These are phyloP conservation scores for Ophiosphaerella herpotricha DNA, from an alignment of 2,329 filamentous ascomycete genomes.

Conservation along the genomic window DNA sequence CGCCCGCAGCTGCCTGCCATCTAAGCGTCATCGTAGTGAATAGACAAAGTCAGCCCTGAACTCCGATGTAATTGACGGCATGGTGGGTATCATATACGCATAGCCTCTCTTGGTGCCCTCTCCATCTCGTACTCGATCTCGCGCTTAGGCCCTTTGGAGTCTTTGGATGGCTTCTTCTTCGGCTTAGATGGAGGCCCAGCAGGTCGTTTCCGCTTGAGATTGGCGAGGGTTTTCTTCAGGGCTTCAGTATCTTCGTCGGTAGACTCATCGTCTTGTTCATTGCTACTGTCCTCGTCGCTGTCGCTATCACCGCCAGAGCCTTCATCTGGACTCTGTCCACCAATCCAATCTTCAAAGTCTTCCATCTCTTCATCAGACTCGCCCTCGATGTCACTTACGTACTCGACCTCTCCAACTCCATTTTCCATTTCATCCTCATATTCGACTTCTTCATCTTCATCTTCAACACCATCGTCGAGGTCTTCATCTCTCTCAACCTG, in stretches of 20 bases:
- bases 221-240: conserved; percentile 61
- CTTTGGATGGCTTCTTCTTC: conserved; percentile 59
- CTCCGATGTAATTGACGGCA: conserved; percentile 17
- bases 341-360: conserved; percentile 89
- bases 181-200: conserved; percentile 57
- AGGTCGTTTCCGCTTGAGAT: conserved; percentile 62
- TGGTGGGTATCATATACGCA: conserved; percentile 36
- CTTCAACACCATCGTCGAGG: conserved; percentile 82
- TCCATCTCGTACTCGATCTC: conserved; percentile 82
- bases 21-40: too few relatives aligned
- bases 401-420: conserved; percentile 80
- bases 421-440: conserved; percentile 68
- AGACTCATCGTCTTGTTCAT: conserved; percentile 59
- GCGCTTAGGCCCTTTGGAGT: conserved; percentile 62
- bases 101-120: conserved; percentile 54
- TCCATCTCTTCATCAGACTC: conserved; percentile 69
- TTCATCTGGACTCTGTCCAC: conserved; percentile 65
- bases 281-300: conserved; percentile 57
- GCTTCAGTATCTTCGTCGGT: conserved; percentile 58
- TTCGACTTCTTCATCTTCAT: conserved; percentile 72
- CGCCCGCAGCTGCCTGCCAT: too few relatives aligned
- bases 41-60: conserved; percentile 4
- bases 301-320: conserved; percentile 62
- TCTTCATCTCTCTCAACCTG: conserved; percentile 84
- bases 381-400: conserved; percentile 88